Percentiles rank a stretch among this genome's conserved stretches.
phyloP scores from a whole-genome alignment of 345 rosid genomes.

The Rhizophora apiculata region DNA sequence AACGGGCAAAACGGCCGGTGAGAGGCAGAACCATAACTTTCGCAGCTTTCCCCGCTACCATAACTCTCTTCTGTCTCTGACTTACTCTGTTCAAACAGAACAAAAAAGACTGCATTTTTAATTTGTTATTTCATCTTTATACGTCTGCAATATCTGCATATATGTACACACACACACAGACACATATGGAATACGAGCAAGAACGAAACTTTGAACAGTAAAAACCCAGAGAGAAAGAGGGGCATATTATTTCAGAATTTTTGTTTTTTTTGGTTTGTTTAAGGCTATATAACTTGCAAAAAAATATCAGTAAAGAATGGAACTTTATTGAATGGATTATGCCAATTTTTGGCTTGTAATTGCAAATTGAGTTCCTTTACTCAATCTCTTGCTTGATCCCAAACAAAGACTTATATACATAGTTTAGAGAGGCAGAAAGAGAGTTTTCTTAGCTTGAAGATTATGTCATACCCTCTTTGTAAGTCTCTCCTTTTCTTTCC shows the following conservation, averaged over 20 bases:
- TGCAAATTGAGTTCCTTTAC: slow-evolving; percentile 25
- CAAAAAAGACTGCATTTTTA: no score
- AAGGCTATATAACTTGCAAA: not conserved
- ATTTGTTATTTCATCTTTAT: no score
- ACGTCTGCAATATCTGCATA: no score
- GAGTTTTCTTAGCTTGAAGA: slow-evolving; percentile 48
- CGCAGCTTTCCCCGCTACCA: not conserved
- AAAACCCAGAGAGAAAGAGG: not conserved
- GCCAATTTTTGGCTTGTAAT: slow-evolving; percentile 12
- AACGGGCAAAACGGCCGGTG: not conserved
- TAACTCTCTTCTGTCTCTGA: not conserved
- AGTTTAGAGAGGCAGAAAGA: slow-evolving; percentile 2
- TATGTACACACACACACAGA: no score
- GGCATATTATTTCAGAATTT: not conserved
- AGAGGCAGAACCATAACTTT: not conserved
- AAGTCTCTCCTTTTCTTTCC: slow-evolving; percentile 46
- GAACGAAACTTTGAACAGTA: not conserved
- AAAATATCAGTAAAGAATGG: not conserved
- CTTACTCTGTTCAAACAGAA: not conserved
- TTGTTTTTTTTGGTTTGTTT: not conserved
- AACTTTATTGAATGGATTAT: not conserved
- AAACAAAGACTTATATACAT: slow-evolving; percentile 1
- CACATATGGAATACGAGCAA: no score
- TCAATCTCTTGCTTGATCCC: slow-evolving; percentile 52
- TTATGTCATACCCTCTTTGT: slow-evolving; percentile 51